phyloP scores from a whole-genome alignment of 192 early-diverging fungal species.

The Coemansia sp. region DNA sequence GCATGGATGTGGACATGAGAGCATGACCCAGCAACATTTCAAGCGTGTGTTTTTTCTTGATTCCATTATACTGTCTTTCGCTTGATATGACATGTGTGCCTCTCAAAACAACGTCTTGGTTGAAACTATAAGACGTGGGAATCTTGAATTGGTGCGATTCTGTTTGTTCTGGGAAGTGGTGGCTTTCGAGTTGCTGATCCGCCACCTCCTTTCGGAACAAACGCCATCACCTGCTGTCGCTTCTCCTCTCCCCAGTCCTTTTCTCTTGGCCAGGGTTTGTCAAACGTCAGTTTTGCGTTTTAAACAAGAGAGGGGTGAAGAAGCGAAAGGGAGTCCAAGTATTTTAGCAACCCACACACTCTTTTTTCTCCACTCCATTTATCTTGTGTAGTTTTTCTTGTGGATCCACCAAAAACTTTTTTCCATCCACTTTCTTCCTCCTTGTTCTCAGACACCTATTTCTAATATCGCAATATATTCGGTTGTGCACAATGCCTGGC shows the following conservation, averaged over 20 bases:
- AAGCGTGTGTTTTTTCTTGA: not conserved
- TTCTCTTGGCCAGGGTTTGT: no score
- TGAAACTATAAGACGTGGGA: no score
- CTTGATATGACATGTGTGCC: no score
- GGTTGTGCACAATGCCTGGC: not conserved
- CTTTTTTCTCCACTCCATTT: slow-evolving; percentile 6
- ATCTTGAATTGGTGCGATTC: no score
- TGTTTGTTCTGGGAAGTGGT: slow-evolving; percentile 2
- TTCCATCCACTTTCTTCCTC: slow-evolving; percentile 11
- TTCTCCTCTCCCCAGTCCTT: not conserved
- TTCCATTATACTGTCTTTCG: no score
- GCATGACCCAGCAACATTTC: not conserved
- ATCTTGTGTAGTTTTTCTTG: slow-evolving; percentile 10
- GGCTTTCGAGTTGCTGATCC: slow-evolving; percentile 4
- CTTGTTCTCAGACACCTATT: not conserved
- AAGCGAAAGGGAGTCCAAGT: no score
- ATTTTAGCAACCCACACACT: no score
- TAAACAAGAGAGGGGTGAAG: no score
- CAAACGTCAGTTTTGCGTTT: not conserved
- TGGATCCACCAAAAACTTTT: not conserved
- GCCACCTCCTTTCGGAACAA: not conserved
- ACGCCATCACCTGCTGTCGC: not conserved
- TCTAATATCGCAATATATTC: no score
- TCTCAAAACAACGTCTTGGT: no score
- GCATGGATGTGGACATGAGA: slow-evolving; percentile 49